Base-by-base conservation (phyloP, 177 flowering plant genomes). In the Vitis hybrid region DNA sequence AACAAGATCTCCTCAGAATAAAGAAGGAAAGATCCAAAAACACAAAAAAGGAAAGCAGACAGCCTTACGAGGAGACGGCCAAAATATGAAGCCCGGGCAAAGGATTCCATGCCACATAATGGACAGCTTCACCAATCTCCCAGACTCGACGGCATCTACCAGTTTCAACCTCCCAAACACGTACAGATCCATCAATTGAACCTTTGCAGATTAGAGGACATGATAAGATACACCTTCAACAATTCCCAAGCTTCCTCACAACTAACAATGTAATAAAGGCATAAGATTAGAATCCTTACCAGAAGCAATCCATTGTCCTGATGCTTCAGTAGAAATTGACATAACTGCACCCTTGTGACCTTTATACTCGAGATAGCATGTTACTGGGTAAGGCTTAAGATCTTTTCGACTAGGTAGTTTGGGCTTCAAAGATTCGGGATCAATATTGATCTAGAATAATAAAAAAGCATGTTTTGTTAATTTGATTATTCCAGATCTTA, bases 241-340 rank as follows among this genome's bases (percentile, higher is more conserved):
- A 57, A 45, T 45, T 19, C 18, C 10, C 23, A 30, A 56, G 32
- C 30, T 10, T 30, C 3, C 23, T 56, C n/a, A 56, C 64, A 17
- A 60, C 21, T 19, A 32, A 66, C 66, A 15, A 10, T 18, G 14
- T 51, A 10, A 60, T 14, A 61, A 68, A 68, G 56, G 34, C 5
- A 13, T 64, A 64, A 60, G 64, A 49, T 67, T 40, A 34, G 21
- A 23, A 67, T 51, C 55, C 75, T 50, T 11, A 95, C 99, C 98
- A 82, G 99, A 95, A 65, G 97, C 99, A 70, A 95, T 82, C 97
- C 94, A 92, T 68, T 91, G 93, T 32, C 98, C 99, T 0, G 93
- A 86, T 64, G 80, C 12, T 18, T 92, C 93, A 57, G 82, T 70
- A 32, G 95, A 86, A 75, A 96, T 85, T 56, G 98, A 91, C 54